A percentile compares a stretch with the other conserved stretches of the same genome.
Conservation (phyloP, 2,329 filamentous ascomycete genomes). For the Alternaria arborescens region DNA sequence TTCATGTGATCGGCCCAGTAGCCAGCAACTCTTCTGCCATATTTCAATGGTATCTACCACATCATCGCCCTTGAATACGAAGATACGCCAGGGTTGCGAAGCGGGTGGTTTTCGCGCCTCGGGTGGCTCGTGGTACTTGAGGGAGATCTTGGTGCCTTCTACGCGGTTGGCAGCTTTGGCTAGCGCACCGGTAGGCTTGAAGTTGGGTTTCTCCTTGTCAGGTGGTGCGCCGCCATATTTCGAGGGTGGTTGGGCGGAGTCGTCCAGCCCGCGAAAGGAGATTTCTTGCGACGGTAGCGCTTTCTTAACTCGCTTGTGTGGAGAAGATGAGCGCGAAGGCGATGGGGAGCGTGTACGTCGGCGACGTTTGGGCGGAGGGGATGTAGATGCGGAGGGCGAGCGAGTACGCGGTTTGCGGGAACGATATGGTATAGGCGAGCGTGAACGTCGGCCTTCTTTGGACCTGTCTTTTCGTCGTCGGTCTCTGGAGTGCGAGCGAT, state of each 20-base stretch:
- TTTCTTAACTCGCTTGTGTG: conserved; percentile 53
- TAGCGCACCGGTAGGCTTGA: conserved; percentile 78
- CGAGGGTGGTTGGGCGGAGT: conserved; percentile 39
- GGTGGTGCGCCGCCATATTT: conserved; percentile 44
- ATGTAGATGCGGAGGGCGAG: conserved; percentile 38
- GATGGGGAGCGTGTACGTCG: conserved; percentile 41
- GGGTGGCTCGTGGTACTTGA: conserved; percentile 96
- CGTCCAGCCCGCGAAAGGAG: conserved; percentile 52
- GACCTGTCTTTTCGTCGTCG: conserved; percentile 24
- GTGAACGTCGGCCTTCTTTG: conserved; percentile 29
- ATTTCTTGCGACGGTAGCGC: conserved; percentile 58
- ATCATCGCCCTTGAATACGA: conserved; percentile 86
- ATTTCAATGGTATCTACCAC: conserved; percentile 84
- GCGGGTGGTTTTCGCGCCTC: conserved; percentile 88
- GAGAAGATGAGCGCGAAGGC: conserved; percentile 53
- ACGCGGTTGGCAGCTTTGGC: conserved; percentile 90
- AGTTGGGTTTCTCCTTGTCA: conserved; percentile 90
- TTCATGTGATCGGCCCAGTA: conserved; percentile 80
- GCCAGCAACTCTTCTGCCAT: conserved; percentile 82
- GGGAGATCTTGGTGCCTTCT: conserved; percentile 75
- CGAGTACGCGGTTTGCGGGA: conserved; percentile 34
- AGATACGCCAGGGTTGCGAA: conserved; percentile 85
- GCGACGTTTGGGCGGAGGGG: conserved; percentile 46
- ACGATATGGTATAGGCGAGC: conserved; percentile 37
- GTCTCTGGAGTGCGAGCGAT: conserved; percentile 30